phyloP scores from a whole-genome alignment of 1,284 basidiomycete genomes.

The Heterobasidion parviporum region DNA sequence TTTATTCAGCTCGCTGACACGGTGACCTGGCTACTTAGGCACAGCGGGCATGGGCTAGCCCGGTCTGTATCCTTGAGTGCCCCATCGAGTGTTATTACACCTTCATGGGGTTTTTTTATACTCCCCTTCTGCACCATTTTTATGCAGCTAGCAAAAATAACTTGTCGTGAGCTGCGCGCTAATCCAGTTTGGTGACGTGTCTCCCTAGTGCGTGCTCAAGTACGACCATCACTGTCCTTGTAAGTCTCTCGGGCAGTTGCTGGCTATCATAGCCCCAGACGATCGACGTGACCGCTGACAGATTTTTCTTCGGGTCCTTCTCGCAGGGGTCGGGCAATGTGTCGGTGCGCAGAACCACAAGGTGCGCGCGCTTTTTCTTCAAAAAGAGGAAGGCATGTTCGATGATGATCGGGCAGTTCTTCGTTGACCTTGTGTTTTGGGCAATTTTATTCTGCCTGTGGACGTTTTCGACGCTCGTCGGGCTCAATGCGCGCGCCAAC shows the following conservation, averaged over 20 bases:
- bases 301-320: no score
- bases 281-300: neutral
- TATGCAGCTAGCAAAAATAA: no score
- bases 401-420: slow-evolving; percentile 37
- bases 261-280: no score
- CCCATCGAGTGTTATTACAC: no score
- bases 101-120: no score
- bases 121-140: no score
- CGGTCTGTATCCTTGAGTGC: no score
- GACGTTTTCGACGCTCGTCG: slow-evolving; percentile 48
- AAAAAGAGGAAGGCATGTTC: neutral
- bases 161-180: no score
- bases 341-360: slow-evolving; percentile 79
- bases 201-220: slow-evolving; percentile 51
- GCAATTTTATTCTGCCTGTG: slow-evolving; percentile 48
- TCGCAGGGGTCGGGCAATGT: slow-evolving; percentile 71
- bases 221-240: slow-evolving; percentile 78
- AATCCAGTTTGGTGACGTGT: neutral
- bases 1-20: no score
- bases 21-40: no score
- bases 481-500: slow-evolving; percentile 30
- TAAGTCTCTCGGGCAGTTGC: slow-evolving; percentile 19
- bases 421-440: slow-evolving; percentile 64
- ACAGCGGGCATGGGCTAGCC: no score
- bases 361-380: slow-evolving; percentile 19